Base-by-base conservation (phyloP, 805 yeast genomes). In the Starmera caribaea region DNA sequence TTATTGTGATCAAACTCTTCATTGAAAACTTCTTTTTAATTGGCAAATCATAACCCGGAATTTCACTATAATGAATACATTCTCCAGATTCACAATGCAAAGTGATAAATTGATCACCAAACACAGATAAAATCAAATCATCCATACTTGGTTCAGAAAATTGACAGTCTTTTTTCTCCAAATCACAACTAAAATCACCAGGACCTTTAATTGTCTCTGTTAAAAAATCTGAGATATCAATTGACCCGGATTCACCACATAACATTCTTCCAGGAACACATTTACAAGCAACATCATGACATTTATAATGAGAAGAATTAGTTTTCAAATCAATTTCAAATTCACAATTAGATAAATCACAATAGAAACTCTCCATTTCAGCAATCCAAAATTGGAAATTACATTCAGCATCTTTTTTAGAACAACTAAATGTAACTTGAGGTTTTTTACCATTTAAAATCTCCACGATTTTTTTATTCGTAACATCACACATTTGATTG, bases 131-230 rank as follows among this genome's bases (percentile, higher is more conserved):
- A 41, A 92, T 92, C 53, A 92, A 70, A 47, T 85, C 94, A 62
- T 92, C 85, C 97, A 92, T 90, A 40, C 92, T 80, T 35, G 98
- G 97, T 56, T 92, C 98, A 3, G 90, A 80, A 53, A 92, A 92
- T 36, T 68, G 68, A 63, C 98, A 92, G 35, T 68, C 61, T 33
- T 69, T 74, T 13, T 71, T 57, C 6, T 62, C 58, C 16, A 84
- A 58, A 57, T 87, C 85, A 63, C 98, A 92, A 4, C 76, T 63
- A 53, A 92, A 88, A 45, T 83, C 89, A 28, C 96, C 98, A 0
- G 98, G 98, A 2, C 98, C 98, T 31, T 65, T 66, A 44, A 92
- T 88, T 5, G 95, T 84, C 55, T 89, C 92, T 2, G 88, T 77
- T 44, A 92, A 68, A 59, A 94, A 92, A 41, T 90, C 97, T 1